Evolutionary conservation across 129 eudicot genomes (phyloP), one percentile per base, ranked within the genome.

Genomic region (Lactuca sativa): DNA sequence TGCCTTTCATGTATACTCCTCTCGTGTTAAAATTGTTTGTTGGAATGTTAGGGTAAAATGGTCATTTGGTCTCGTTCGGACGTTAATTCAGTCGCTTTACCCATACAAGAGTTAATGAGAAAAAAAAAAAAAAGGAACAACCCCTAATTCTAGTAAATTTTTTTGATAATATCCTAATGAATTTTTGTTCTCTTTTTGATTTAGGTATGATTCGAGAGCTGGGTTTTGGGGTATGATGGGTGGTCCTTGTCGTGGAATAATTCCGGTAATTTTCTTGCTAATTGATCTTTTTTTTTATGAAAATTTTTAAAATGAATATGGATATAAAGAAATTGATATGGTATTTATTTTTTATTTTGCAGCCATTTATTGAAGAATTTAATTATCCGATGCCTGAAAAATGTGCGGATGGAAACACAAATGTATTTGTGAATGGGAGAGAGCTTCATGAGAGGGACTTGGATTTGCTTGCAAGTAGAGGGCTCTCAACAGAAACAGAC

Each of bases 201-300:
- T 53, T 76, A 95, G 99, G 99, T 95, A 95, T 70, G 99, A 95
- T 69, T 74, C 74, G 30, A 77, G 88, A 74, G 99, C 96, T 76
- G 99, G 99, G 67, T 95, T 95, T 61, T 95, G 99, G 99, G 99
- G 99, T 59, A 80, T 80, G 59, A 84, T 95, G 59, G 99, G 97
- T 43, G 96, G 99, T 64, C 93, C 97, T 76, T 90, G 99, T 70
- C 96, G 90, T 37, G 99, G 99, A 74, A 95, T 95, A 55, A 69
- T 95, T 68, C 99, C 99, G 38, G 99, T 95, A 90, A 76, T 16
- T 70, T 70, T 72, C 70, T 64, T 63, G 70, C 62, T 70, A 51
- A 56, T 25, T 8, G 41, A 56, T 31, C 36, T 53, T 30, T 53
- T 30, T 18, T 40, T 7, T 30, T 62, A 15, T 18, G 25, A 37